Conservation (phyloP, 441 rosid species). For the Euphorbia corollata region DNA sequence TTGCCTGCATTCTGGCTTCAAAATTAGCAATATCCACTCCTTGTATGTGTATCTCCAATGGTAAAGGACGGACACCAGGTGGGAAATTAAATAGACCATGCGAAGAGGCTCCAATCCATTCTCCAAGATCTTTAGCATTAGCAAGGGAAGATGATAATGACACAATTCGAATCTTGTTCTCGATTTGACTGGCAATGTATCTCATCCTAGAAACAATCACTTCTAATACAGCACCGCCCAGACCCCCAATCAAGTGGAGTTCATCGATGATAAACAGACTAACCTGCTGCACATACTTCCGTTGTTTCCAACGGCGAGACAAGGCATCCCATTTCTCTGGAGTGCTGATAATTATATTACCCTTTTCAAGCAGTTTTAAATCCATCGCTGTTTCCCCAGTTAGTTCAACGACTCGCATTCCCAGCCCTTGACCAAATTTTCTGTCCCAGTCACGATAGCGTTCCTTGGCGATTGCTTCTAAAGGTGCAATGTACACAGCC, state of each 20-base stretch:
- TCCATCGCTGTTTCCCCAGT: constrained; percentile 80
- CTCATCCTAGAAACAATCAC: constrained; percentile 81
- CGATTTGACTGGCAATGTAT: constrained; percentile 77
- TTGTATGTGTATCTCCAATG: constrained; percentile 92
- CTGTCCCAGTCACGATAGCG: constrained; percentile 70
- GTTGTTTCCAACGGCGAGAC: constrained; percentile 87
- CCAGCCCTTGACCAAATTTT: constrained; percentile 81
- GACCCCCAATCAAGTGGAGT: constrained; percentile 84
- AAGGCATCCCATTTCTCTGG: constrained; percentile 98
- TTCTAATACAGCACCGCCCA: constrained; percentile 82
- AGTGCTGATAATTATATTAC: constrained; percentile 78
- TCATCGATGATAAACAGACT: constrained; percentile 73
- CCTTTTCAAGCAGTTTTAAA: constrained; percentile 74
- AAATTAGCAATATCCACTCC: constrained; percentile 84
- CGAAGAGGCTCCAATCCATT: constrained; percentile 90
- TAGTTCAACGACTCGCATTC: constrained; percentile 69
- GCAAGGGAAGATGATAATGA: constrained; percentile 92
- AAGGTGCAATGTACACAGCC: constrained; percentile 82
- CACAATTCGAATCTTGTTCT: constrained; percentile 78
- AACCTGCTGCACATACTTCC: constrained; percentile 77
- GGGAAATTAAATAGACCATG: constrained; percentile 89
- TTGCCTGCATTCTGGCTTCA: constrained; percentile 95
- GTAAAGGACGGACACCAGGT: constrained; percentile 78
- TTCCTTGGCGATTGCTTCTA: constrained; percentile 84
- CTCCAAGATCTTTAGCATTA: constrained; percentile 91